These are phyloP conservation scores for Cymbopogon flexuosus DNA, from an alignment of 202 grass and related monocot genomes.

Conservation along the genomic window DNA sequence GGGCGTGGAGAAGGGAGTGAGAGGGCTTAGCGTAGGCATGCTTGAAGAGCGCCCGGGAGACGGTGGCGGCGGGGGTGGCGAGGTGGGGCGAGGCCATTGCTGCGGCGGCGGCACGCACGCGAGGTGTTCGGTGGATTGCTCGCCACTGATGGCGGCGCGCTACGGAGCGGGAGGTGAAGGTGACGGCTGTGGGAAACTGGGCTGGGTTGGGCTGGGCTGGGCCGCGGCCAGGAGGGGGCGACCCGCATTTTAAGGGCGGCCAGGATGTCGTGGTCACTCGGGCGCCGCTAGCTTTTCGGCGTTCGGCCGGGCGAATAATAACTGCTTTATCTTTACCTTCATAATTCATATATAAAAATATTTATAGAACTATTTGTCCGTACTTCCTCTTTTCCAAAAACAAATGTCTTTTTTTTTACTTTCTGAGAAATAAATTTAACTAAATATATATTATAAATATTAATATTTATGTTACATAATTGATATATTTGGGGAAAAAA, in stretches of 20 bases:
- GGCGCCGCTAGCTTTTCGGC: neutral
- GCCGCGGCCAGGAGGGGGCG: neutral
- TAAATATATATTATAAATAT: no score
- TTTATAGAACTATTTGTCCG: no score
- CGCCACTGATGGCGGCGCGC: constrained; percentile 10
- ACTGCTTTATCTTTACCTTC: no score
- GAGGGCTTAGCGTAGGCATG: neutral
- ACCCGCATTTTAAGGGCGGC: neutral
- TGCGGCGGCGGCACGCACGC: constrained; percentile 15
- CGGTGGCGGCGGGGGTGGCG: constrained; percentile 1
- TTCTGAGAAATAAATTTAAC: no score
- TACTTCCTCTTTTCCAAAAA: no score
- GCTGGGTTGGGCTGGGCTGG: neutral
- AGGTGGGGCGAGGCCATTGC: constrained; percentile 30
- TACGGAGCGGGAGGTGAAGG: neutral
- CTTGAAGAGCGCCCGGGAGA: neutral
- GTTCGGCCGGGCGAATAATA: neutral
- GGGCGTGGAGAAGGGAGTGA: neutral
- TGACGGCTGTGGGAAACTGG: neutral
- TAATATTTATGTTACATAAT: no score
- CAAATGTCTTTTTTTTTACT: no score
- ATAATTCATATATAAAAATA: no score
- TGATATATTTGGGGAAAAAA: no score
- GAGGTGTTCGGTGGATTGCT: constrained; percentile 19
- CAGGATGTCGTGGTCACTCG: neutral